Base-by-base conservation (phyloP, 179 eudicot species). In the Drosera spatulata region DNA sequence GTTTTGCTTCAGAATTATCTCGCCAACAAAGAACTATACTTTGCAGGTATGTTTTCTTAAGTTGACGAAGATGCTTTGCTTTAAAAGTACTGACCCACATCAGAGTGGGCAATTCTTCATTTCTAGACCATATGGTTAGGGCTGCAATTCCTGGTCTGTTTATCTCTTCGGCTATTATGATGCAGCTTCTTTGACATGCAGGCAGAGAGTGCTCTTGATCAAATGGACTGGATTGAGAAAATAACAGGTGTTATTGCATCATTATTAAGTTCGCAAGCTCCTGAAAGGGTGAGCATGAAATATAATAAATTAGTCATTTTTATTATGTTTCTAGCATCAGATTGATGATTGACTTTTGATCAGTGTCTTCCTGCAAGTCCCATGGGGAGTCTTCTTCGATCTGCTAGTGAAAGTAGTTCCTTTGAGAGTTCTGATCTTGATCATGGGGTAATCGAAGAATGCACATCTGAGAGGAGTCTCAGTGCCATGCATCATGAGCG, bases 221-320 rank as follows among this genome's bases (percentile, higher is more conserved):
- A 93, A 75, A 86, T 93, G 97, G 99, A 93, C 73, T 93, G 99
- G 99, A 81, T 93, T 69, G 97, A 93, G 74, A 93, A 93, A 74
- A 93, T 93, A 66, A 93, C 99, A 38, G 99, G 99, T 47, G 97
- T 93, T 62, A 93, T 93, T 71, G 99, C 95, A 48, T 93, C 99
- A 15, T 76, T 93, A 63, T 77, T 93, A 65, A 93, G 97, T 69
- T 93, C 99, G 55, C 99, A 93, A 78, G 75, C 93, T 62, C 95
- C 99, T 61, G 97, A 89, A 65, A 79, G 95, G 86, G 98, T 91
- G 85, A 74, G 69, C 45, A 60, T 64, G 45, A 39, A 53, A 49
- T 49, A 41, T 12, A 41, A 57, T n/a, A 55, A 53, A 56, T 41
- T 66, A 10, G 59, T 45, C 61, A 13, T 55, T 15, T 42, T 66